Evolutionary conservation across 1,284 basidiomycete genomes (phyloP), one percentile per base, ranked within the genome.

Genomic region (Cryptococcus sp.): DNA sequence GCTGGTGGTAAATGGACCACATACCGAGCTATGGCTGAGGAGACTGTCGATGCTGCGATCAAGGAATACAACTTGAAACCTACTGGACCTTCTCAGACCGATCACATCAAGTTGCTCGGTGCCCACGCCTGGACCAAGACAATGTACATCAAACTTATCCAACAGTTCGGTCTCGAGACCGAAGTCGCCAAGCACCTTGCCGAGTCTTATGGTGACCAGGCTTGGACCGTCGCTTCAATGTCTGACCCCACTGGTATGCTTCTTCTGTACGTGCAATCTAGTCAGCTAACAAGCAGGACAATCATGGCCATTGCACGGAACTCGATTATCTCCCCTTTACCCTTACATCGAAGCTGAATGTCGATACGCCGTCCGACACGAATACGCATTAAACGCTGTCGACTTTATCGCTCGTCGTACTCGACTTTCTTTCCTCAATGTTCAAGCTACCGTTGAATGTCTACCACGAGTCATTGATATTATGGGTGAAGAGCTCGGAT

Each of bases 1-100:
- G 91, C 91, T 7, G 94, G 94, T 44, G 94, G 94, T 4, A 98
- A 98, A 76, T 98, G 94, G 94, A 98, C 94, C 49, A 98, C 94
- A 25, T 98, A 98, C 75, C 79, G 91, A 49, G 87, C 87, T 48
- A 98, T 98, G 94, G 91, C 94, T 28, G 83, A 93, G 78, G 91
- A 98, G 79, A 90, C 91, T 0, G 87, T 98, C 45, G 89, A 98
- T 75, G 80, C 81, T 53, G 94, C 93, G 10, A 80, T 98, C 59
- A 81, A 88, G 71, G 82, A 82, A 50, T 97, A 89, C 76, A 75
- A 84, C 66, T 75, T 76, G 28, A 79, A 75, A 59, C 80, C 79
- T 10, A 81, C 74, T 64, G 81, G 76, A 22, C 83, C 82, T 2
- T 94, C 90, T 68, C 82, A 88, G 46, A 97, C 94, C 25, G 85